Base-by-base conservation (phyloP, 1,284 basidiomycete species). In the Termitomyces sp. region DNA sequence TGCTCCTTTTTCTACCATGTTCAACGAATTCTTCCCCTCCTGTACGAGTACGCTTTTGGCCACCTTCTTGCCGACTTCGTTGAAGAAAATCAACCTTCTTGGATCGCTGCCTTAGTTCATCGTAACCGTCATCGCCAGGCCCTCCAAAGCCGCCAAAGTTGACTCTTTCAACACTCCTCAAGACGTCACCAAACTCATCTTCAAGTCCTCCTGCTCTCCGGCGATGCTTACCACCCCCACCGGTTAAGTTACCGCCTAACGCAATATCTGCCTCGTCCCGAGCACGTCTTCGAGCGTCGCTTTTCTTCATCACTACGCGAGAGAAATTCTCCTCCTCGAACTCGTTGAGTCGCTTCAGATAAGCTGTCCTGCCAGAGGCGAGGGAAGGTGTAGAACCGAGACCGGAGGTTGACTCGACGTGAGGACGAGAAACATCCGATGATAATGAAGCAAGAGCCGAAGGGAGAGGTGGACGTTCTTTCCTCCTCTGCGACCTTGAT, bases 291-390 rank as follows among this genome's bases (percentile, higher is more conserved):
- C 81, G 84, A 19, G 82, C 82, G 53, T 98, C 96, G 66, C 86
- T 88, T 79, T 98, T 98, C 69, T 88, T 91, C 81, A 94, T 89
- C 58, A 96, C 82, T 53, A 98, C 70, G 53, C 96, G 85, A 28
- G 90, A 94, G 75, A 98, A 94, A 70, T 98, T 96, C 53, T 93
- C 92, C 71, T 98, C 96, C 73, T 99, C 96, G 70, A 92, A 99
- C 61, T 93, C 89, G 51, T 84, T 84, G 75, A 98, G 87, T 12
- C 88, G 82, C 62, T 86, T 83, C 57, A 98, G 77, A 59, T 92
- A 86, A 34, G 84, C 80, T 8, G 89, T 90, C 24, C 92, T 86
- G 19, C 79, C 76, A 1, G 86, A 88, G 41, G 69, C 71, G 13
- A 82, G 75, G 52, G 76, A 76, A 38, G 77, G 85, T 57, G 75